phyloP scores from a whole-genome alignment of 345 rosid species.

The Murraya paniculata region DNA sequence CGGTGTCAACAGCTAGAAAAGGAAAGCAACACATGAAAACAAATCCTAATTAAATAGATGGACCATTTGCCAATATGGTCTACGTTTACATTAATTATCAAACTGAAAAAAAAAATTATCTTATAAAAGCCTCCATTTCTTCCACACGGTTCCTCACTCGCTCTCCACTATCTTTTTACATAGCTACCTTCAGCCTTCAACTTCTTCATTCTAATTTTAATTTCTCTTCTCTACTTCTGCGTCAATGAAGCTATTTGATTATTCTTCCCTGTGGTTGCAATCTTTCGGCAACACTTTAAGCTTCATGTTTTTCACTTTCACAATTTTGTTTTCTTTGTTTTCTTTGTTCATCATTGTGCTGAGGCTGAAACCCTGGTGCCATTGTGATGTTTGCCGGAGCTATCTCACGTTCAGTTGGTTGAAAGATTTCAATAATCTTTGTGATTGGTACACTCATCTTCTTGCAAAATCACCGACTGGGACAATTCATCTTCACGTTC shows the following conservation, averaged over 20 bases:
- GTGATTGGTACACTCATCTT: constrained; percentile 49
- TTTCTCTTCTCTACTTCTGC: not conserved
- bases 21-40: not conserved
- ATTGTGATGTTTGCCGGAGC: constrained; percentile 37
- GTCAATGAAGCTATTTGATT: constrained; percentile 21
- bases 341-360: constrained; percentile 30
- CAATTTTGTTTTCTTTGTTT: constrained; percentile 26
- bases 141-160: not conserved
- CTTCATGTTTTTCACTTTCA: constrained; percentile 33
- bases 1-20: not conserved
- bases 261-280: constrained; percentile 13
- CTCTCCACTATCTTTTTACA: not conserved
- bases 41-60: too few relatives aligned
- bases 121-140: not conserved
- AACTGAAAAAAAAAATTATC: not conserved
- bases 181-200: not conserved
- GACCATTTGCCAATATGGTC: not conserved
- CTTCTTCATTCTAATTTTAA: not conserved
- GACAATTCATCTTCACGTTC: constrained; percentile 45
- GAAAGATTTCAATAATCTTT: constrained; percentile 37
- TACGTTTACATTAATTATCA: not conserved
- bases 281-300: constrained; percentile 18
- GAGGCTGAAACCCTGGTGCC: constrained; percentile 35
- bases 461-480: constrained; percentile 37
- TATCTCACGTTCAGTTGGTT: constrained; percentile 33